Conservation (phyloP, 1,284 basidiomycete species). For the Pisolithus thermaeus region DNA sequence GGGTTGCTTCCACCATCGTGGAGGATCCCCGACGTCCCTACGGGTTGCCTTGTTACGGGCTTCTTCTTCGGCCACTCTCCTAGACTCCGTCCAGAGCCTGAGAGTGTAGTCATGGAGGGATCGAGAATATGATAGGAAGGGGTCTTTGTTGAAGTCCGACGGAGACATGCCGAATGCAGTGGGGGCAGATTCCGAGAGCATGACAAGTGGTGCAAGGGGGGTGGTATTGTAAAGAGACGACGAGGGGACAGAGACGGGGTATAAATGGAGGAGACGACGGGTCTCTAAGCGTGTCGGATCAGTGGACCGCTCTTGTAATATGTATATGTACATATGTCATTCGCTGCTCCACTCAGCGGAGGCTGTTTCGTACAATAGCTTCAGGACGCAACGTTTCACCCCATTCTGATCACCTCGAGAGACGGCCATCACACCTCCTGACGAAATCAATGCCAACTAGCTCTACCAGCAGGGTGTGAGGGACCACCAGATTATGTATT, state of each 20-base stretch:
- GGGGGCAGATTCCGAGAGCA: not conserved
- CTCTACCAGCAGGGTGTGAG: no score
- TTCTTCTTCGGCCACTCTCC: slow-evolving; percentile 52
- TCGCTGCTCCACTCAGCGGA: slow-evolving; percentile 22
- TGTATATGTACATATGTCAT: slow-evolving; percentile 3
- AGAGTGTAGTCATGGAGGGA: slow-evolving; percentile 65
- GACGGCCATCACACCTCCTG: not conserved
- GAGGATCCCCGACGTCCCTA: slow-evolving; percentile 19
- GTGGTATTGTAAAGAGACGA: not conserved
- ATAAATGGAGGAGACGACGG: slow-evolving; percentile 18
- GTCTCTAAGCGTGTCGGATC: slow-evolving; percentile 16
- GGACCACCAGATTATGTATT: no score
- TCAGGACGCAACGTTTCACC: not conserved
- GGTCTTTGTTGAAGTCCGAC: slow-evolving; percentile 23
- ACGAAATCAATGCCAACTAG: no score
- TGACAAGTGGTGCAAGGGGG: not conserved
- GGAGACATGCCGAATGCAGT: not conserved
- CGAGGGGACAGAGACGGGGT: slow-evolving; percentile 8
- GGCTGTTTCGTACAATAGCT: slow-evolving; percentile 4
- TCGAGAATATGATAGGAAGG: slow-evolving; percentile 51
- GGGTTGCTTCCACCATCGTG: slow-evolving; percentile 19
- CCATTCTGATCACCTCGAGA: not conserved
- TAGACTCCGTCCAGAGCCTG: slow-evolving; percentile 60
- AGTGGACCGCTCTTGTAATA: slow-evolving; percentile 13
- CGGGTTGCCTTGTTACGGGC: slow-evolving; percentile 26